Base-by-base conservation (phyloP, 768 basidiomycete species). In the Ramaria sp. region DNA sequence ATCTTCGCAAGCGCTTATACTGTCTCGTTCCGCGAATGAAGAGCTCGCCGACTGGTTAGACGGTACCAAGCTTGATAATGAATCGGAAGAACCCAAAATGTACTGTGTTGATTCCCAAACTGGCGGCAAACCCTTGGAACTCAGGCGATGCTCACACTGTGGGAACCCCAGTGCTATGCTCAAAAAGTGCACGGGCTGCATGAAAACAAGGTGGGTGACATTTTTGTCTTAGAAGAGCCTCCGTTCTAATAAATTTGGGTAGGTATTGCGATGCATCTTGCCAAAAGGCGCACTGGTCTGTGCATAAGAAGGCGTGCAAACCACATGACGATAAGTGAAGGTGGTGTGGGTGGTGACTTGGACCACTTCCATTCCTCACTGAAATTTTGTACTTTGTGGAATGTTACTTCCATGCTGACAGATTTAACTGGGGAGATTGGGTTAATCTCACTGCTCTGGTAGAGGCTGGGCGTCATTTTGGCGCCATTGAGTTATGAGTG, bases 121-220 rank as follows among this genome's bases (percentile, higher is more conserved):
- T 61, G 77, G 73, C 57, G 65, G 67, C 19, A 79, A 81, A 47
- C 68, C 70, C 19, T 76, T 82, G 7, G 72, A 67, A 38, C 67
- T 86, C 42, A 84, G 81, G 66, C 68, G 74, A 24, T 86, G 84
- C 62, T 81, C 82, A 24, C 81, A 77, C 74, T 85, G 84, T 59
- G 72, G 76, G 6, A 84, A 83, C 57, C 82, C 82, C 6, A 83
- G 78, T 51, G 81, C 79, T 0, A 72, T 73, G 7, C 64, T 83
- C 48, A 73, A 73, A 60, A 82, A 79, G 65, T 83, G 81, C 59
- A 64, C 67, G 4, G 71, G 74, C 1, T 79, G 77, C 53, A 69
- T 62, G 24, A 70, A 67, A 54, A 68, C 73, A 10, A 74, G 75
- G 76, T 75, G 46, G 20, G 61, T 59, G 53, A 22, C n/a, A n/a